Evolutionary conservation across 768 basidiomycete species (phyloP).

Genomic region (Ramaria sp.): DNA sequence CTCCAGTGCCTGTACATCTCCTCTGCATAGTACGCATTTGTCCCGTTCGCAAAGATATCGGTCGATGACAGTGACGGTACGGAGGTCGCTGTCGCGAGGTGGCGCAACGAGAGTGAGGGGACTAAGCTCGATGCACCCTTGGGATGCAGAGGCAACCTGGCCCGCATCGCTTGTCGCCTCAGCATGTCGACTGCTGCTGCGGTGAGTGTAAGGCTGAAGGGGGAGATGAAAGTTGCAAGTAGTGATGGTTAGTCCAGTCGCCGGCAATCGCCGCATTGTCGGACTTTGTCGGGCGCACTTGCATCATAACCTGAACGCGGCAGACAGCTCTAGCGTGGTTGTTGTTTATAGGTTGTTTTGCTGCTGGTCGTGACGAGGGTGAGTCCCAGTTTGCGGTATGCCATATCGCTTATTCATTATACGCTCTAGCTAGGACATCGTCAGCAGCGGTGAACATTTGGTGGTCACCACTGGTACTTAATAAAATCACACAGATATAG

Average conservation of each 20-base stretch:
- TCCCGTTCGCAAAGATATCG: constrained; percentile 86
- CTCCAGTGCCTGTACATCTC: constrained; percentile 94
- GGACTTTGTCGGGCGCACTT: no score
- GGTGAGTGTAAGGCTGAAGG: not conserved
- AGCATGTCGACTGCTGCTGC: not conserved
- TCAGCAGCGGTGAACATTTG: no score
- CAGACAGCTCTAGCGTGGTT: no score
- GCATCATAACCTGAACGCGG: no score
- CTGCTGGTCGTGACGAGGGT: no score
- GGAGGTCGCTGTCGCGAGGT: constrained; percentile 12
- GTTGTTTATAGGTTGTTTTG: no score
- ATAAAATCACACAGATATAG: no score
- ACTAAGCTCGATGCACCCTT: not conserved
- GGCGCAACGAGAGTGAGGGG: constrained; percentile 4
- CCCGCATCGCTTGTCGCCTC: constrained; percentile 8
- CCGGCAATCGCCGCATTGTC: not conserved
- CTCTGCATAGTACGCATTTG: constrained; percentile 90
- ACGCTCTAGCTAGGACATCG: no score
- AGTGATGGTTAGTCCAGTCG: not conserved
- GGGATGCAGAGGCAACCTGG: not conserved
- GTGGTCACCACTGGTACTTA: no score
- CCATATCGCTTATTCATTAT: no score
- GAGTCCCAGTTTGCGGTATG: no score
- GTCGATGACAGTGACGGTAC: constrained; percentile 51
- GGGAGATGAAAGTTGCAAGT: not conserved